These are phyloP conservation scores for Passiflora organensis DNA, from an alignment of 345 rosid species.

Conservation along the genomic window DNA sequence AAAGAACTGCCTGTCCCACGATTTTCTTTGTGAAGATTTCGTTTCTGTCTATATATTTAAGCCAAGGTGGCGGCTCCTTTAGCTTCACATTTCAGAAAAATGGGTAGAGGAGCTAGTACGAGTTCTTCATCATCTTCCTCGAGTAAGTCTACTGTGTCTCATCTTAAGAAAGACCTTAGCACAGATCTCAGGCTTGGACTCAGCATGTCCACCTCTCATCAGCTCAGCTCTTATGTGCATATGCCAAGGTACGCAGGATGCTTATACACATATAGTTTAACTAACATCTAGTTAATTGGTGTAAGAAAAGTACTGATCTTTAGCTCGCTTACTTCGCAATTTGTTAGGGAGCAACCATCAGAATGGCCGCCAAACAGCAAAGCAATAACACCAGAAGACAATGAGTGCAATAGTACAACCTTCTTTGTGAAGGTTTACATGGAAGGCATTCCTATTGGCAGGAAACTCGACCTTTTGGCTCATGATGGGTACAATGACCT, in stretches of 20 bases:
- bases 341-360: too few relatives aligned
- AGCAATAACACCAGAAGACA: slow-evolving; percentile 42
- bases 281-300: too few relatives aligned
- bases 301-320: too few relatives aligned
- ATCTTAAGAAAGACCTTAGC: slow-evolving; percentile 19
- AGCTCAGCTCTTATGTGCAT: slow-evolving; percentile 19
- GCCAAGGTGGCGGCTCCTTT: slow-evolving; percentile 57
- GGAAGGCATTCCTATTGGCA: slow-evolving; percentile 98
- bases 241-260: too few relatives aligned
- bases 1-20: neutral
- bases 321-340: neutral
- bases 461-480: slow-evolving; percentile 75
- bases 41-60: neutral
- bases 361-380: slow-evolving; percentile 32
- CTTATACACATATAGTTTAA: neutral
- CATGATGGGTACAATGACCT: slow-evolving; percentile 68
- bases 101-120: slow-evolving; percentile 50
- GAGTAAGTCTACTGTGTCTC: slow-evolving; percentile 39
- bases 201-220: slow-evolving; percentile 39
- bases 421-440: slow-evolving; percentile 90
- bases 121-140: slow-evolving; percentile 60
- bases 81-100: slow-evolving; percentile 22
- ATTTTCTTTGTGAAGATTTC: neutral
- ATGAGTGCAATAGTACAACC: slow-evolving; percentile 60
- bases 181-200: slow-evolving; percentile 83